Conservation (phyloP, 768 basidiomycete species). For the Steccherinum ochraceum region DNA sequence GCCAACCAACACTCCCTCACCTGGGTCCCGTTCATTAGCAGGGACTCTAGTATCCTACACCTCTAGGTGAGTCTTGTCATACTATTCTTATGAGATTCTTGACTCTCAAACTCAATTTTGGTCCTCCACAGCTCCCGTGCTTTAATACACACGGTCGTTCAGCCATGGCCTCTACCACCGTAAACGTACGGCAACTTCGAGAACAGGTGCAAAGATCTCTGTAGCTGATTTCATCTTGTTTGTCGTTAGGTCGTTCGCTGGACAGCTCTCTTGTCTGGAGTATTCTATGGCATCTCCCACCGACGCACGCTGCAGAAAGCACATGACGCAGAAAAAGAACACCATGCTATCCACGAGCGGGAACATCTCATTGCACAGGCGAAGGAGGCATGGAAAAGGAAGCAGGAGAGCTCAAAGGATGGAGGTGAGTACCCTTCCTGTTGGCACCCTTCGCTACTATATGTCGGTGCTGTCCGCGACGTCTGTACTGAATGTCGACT, state of each 20-base stretch:
- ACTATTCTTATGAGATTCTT: too few species aligned
- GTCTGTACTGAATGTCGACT: slow-evolving; percentile 2
- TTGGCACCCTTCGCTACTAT: not conserved
- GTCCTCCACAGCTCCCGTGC: slow-evolving; percentile 4
- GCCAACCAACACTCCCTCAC: not conserved
- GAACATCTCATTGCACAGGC: slow-evolving; percentile 79
- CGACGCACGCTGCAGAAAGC: slow-evolving; percentile 81
- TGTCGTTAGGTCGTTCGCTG: slow-evolving; percentile 75
- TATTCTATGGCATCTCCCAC: slow-evolving; percentile 90
- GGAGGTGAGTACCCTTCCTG: slow-evolving; percentile 41
- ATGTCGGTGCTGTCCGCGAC: too few species aligned
- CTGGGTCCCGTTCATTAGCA: not conserved
- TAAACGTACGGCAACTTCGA: slow-evolving; percentile 72
- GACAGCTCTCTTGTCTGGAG: slow-evolving; percentile 80
- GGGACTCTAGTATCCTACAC: not conserved
- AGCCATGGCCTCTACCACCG: slow-evolving; percentile 64
- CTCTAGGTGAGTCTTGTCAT: not conserved
- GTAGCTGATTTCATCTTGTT: not conserved
- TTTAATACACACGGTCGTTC: slow-evolving; percentile 7
- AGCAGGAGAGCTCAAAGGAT: slow-evolving; percentile 50
- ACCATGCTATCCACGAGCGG: slow-evolving; percentile 66
- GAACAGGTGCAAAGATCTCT: too few species aligned
- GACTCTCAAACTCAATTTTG: too few species aligned
- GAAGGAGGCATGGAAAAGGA: slow-evolving; percentile 85
- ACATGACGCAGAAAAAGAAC: slow-evolving; percentile 71